Evolutionary conservation across 306 rosid genomes (phyloP), one percentile per base, ranked within the genome.

Genomic region (Fagus crenata): DNA sequence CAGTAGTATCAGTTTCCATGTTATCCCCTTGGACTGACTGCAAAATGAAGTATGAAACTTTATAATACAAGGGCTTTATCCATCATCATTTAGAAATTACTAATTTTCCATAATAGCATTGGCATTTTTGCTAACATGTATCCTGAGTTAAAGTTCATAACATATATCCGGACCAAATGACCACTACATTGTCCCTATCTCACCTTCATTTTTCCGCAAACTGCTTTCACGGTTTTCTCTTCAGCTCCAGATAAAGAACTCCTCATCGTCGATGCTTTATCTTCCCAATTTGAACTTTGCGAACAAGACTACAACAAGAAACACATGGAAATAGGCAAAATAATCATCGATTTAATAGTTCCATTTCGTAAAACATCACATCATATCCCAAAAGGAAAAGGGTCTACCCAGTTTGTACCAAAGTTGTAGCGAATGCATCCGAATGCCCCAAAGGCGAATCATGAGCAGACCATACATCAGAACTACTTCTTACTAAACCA

Each of bases 171-270:
- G 75, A 73, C 70, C 61, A 77, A 67, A 70, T 59, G 33, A 63
- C 39, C 69, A 74, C 33, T 72, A 51, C 32, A 37, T 28, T 9
- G 69, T 12, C n/a, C 54, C 71, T 33, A 78, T 61, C 86, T 64
- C 58, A 90, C 92, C 85, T 83, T 88, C 85, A 85, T 86, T 65
- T 86, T 88, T 73, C 87, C 97, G 79, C 83, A 83, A 87, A 86
- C 93, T 43, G 90, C 91, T 73, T 83, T 87, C 73, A 88, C 67
- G 53, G 86, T 85, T 79, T 84, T 90, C 84, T 79, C 96, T 85
- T 89, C 92, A 49, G 86, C 89, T 78, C 84, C 90, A 39, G 87
- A 87, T 35, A 89, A 72, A 51, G 94, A 92, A 78, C 92, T 89
- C 28, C 92, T 89, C 28, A 87, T 59, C 0, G 84, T 85, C 3